Evolutionary conservation across 768 basidiomycete genomes (phyloP).

Genomic region (Kwoniella bestiolae): DNA sequence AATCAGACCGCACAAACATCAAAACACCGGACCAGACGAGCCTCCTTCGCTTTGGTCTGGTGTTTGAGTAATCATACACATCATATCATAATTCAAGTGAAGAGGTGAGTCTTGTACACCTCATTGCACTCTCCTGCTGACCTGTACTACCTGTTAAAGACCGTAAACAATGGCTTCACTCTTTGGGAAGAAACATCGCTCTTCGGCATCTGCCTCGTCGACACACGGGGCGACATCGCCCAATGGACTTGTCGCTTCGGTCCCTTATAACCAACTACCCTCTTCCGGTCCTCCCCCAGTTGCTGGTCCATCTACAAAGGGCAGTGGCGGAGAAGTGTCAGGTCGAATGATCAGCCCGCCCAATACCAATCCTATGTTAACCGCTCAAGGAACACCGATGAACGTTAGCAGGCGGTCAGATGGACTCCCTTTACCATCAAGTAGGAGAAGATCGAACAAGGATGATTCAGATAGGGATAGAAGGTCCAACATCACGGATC

Average conservation of each 20-base stretch:
- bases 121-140: neutral
- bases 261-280: constrained; percentile 34
- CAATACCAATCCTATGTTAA: constrained; percentile 33
- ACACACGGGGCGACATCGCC: constrained; percentile 18
- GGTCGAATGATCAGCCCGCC: constrained; percentile 37
- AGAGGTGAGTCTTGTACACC: neutral
- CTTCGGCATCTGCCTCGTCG: constrained; percentile 22
- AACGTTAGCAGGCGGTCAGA: constrained; percentile 59
- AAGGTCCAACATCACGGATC: constrained; percentile 26
- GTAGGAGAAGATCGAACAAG: constrained; percentile 61
- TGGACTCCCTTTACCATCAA: constrained; percentile 59
- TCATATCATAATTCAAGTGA: neutral
- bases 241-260: constrained; percentile 26
- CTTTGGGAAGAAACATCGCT: constrained; percentile 26
- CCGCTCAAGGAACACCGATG: constrained; percentile 64
- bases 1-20: neutral
- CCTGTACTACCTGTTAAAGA: no score
- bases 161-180: constrained; percentile 19
- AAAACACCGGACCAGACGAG: constrained; percentile 8
- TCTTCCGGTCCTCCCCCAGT: constrained; percentile 24
- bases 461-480: constrained; percentile 17
- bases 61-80: neutral
- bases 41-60: constrained; percentile 1
- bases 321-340: constrained; percentile 13
- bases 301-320: constrained; percentile 24